Evolutionary conservation across 129 eudicot genomes (phyloP), one percentile per base, ranked within the genome.

Genomic region (Flaveria linearis): DNA sequence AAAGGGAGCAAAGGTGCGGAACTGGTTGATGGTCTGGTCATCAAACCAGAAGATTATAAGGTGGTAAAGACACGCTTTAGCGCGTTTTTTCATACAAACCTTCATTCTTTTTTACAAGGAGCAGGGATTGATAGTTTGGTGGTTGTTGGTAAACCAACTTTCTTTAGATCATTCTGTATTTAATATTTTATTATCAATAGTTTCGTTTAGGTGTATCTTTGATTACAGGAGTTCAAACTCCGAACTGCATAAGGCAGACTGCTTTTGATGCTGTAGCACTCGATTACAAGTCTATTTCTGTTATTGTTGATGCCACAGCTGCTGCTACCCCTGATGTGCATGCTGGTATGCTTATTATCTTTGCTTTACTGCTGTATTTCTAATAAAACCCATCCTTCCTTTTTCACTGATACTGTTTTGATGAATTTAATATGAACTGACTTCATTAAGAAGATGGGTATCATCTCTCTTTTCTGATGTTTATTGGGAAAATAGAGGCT

Each of bases 61-160:
- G 80, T 95, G 77, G 94, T 91, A 20, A 95, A 95, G 84, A 86
- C 99, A 0, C 91, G 97, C 22, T 89, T 95, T 76, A 91, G 99
- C 80, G 99, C 97, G 0, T 95, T 95, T 76, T 95, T 89, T 75
- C 84, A 80, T 74, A 95, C 99, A 18, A 75, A 84, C 72, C 97
- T 94, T 77, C 93, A 91, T 79, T 91, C 86, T 10, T 79, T 91
- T 82, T 96, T 94, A 69, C 88, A 78, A 80, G 87, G 90, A 57
- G 76, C 83, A 62, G 96, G 90, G 67, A 85, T 95, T 15, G 74
- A 80, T 75, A 81, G 84, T 62, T 73, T 91, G 57, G 96, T 91
- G 36, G 76, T 87, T 46, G 83, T 74, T 51, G 99, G 99, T 94
- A 84, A 72, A 64, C 46, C 60, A 53, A 52, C 20, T 80, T 72